Conservation (phyloP, 2,329 filamentous ascomycete species). For the Teratosphaeria viscida region DNA sequence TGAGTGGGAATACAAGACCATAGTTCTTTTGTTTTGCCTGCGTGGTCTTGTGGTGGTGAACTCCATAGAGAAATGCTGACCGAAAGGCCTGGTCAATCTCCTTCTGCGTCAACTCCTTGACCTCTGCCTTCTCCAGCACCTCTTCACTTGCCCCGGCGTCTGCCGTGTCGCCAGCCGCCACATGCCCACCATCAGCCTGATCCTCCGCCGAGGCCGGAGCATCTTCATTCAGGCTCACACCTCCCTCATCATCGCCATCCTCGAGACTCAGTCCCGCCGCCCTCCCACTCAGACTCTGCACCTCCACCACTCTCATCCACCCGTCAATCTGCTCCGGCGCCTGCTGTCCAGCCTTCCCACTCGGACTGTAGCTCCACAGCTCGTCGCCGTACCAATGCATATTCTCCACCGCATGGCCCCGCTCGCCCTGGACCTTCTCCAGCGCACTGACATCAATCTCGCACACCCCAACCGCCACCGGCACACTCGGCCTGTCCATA, state of each 20-base stretch:
- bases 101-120: conserved; percentile 41
- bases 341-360: conserved; percentile 41
- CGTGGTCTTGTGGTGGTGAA: conserved; percentile 49
- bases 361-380: conserved; percentile 53
- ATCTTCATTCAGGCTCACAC: conserved; percentile 22
- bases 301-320: conserved; percentile 32
- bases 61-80: conserved; percentile 53
- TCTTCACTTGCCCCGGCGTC: conserved; percentile 10
- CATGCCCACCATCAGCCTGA: conserved; percentile 10
- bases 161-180: conserved; percentile 11
- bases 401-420: conserved; percentile 54
- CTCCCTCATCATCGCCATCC: conserved; percentile 34
- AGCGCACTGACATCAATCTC: conserved; percentile 51
- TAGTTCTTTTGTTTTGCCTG: conserved; percentile 43
- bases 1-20: conserved; percentile 51
- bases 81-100: conserved; percentile 58
- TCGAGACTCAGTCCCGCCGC: conserved; percentile 30
- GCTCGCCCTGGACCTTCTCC: conserved; percentile 46
- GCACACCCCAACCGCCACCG: conserved; percentile 54
- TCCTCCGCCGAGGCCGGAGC: not conserved
- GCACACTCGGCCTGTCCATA: conserved; percentile 48
- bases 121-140: conserved; percentile 19
- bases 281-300: conserved; percentile 5
- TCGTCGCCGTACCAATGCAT: conserved; percentile 61
- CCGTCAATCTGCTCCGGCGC: conserved; percentile 45